phyloP scores from a whole-genome alignment of 371 early-diverging fungal genomes.

The Neoconidiobolus thromboides region DNA sequence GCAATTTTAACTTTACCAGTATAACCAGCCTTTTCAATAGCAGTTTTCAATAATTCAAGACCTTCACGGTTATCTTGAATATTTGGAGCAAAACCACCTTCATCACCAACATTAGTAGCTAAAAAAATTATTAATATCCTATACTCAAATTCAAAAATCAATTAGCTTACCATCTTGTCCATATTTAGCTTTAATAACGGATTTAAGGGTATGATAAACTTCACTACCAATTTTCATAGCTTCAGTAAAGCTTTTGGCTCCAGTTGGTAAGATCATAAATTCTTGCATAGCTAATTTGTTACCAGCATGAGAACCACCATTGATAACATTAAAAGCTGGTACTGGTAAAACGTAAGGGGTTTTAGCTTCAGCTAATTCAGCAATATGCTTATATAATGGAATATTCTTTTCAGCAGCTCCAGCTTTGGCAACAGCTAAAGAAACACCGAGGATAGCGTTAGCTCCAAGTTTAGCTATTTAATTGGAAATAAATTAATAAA shows the following conservation, averaged over 20 bases:
- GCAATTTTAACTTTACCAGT: slow-evolving; percentile 89
- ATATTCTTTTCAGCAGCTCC: slow-evolving; percentile 84
- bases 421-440: slow-evolving; percentile 88
- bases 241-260: slow-evolving; percentile 78
- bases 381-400: slow-evolving; percentile 82
- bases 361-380: slow-evolving; percentile 61
- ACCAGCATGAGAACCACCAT: slow-evolving; percentile 98
- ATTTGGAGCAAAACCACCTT: slow-evolving; percentile 99
- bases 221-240: slow-evolving; percentile 96
- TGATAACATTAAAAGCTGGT: slow-evolving; percentile 98
- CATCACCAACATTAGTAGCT: slow-evolving; percentile 97
- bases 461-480: slow-evolving; percentile 65
- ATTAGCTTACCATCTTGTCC: slow-evolving; percentile 60
- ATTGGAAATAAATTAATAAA: not conserved
- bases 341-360: slow-evolving; percentile 83
- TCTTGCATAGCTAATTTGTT: slow-evolving; percentile 99
- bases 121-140: not conserved
- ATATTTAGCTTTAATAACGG: slow-evolving; percentile 92
- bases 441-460: slow-evolving; percentile 96
- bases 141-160: not conserved
- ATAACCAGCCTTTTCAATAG: slow-evolving; percentile 87
- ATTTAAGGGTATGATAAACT: slow-evolving; percentile 89
- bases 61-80: slow-evolving; percentile 93
- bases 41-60: slow-evolving; percentile 74
- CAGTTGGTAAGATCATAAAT: slow-evolving; percentile 98